Base-by-base conservation (phyloP, 805 yeast genomes). In the Starmerella etchellsii region DNA sequence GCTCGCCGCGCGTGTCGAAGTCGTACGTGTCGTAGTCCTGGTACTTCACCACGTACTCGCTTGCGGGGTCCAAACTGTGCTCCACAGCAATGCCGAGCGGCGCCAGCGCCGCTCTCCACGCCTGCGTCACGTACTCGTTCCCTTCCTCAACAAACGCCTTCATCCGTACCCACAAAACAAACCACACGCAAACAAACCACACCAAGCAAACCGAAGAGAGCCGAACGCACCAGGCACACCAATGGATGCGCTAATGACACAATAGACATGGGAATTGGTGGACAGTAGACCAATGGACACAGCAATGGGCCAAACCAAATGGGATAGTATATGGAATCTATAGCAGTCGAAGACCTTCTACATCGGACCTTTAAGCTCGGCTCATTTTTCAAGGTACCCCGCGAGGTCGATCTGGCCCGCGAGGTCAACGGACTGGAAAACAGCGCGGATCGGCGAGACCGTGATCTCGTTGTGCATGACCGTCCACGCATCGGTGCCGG, bases 21-120 rank as follows among this genome's bases (percentile, higher is more conserved):
- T 87, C 81, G 19, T 85, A 61, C 36, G 81, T 84, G 56, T 88
- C 98, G 58, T 88, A 88, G 40, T 88, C 97, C 16, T 84, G 87
- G 57, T 75, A 85, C 29, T 13, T 16, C 4, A 34, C 15, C 84
- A 95, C 52, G 82, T 76, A 29, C 4, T 19, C 29, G 10, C 20
- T 31, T 13, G 29, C 26, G 13, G 23, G 14, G 5, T 6, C 23
- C 8, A 20, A 26, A 24, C 21, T 6, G 16, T 30, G n/a, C 19
- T 19, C 27, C 5, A 37, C 41, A 10, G 20, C 20, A 4, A 47
- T 33, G 6, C 32, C 36, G 10, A 39, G 34, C 7, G 41, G 37
- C n/a, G 4, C 24, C 5, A 51, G 38, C 2, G 52, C 50, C 10
- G 25, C 3, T 7, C 21, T 15, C 56, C 56, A 53, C 9, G 53